phyloP scores from a whole-genome alignment of 768 basidiomycete genomes.

The Crepidotus variabilis region DNA sequence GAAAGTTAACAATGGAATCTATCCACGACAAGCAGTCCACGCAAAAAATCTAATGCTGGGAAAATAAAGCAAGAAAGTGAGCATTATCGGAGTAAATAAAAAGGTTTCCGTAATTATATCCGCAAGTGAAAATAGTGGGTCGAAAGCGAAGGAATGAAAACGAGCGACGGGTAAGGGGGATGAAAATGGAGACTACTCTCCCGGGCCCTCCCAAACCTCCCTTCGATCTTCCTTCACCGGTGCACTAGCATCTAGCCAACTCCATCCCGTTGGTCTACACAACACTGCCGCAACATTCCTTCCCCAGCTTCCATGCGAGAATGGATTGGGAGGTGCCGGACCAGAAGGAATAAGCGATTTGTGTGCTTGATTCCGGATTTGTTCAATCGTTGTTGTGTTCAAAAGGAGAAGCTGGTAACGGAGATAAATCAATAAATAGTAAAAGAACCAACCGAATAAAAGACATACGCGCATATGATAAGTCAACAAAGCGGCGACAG shows the following conservation, averaged over 20 bases:
- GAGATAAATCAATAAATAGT: conserved; percentile 2
- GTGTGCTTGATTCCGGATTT: conserved; percentile 88
- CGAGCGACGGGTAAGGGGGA: too few species aligned
- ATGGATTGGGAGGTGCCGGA: conserved; percentile 77
- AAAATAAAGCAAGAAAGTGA: too few species aligned
- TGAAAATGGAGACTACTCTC: too few species aligned
- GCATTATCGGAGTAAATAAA: too few species aligned
- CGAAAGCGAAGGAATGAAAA: too few species aligned
- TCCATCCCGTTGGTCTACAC: conserved; percentile 76
- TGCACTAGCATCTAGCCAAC: conserved; percentile 69
- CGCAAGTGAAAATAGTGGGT: too few species aligned
- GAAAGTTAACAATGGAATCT: too few species aligned
- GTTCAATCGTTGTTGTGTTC: conserved; percentile 95
- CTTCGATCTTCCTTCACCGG: conserved; percentile 70
- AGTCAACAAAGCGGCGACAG: conserved; percentile 69
- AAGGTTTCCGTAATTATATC: too few species aligned
- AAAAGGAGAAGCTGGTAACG: conserved; percentile 63
- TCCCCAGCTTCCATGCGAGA: conserved; percentile 75
- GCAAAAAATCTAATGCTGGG: too few species aligned
- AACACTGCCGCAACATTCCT: conserved; percentile 73
- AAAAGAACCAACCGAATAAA: background rate
- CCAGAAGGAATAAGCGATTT: conserved; percentile 56
- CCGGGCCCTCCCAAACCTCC: conserved; percentile 27
- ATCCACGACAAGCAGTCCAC: too few species aligned
- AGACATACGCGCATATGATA: conserved; percentile 84